A percentile compares a stretch with the other conserved stretches of the same genome.
Evolutionary conservation across 2,329 filamentous ascomycete genomes (phyloP).

Genomic region (Xylaria sp.): DNA sequence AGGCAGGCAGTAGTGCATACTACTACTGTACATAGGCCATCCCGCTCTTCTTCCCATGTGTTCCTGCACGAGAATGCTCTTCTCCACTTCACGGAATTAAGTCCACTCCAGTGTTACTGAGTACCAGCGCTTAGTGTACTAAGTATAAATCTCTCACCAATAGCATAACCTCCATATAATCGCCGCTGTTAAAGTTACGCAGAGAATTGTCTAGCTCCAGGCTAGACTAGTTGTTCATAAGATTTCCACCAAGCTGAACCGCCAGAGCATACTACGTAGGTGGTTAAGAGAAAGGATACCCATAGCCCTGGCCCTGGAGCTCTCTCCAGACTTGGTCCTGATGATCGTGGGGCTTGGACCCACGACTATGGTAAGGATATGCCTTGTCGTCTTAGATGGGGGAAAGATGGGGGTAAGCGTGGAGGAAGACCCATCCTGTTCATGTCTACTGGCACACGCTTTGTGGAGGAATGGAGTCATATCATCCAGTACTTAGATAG

Average conservation of each 20-base stretch:
- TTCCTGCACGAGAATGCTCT: constrained; percentile 16
- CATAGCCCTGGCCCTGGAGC: constrained; percentile 18
- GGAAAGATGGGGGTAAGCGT: constrained; percentile 36
- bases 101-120: constrained; percentile 3
- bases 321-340: constrained; percentile 33
- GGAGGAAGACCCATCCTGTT: constrained; percentile 28
- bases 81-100: constrained; percentile 31
- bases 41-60: constrained; percentile 12
- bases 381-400: constrained; percentile 32
- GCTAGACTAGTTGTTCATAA: neutral
- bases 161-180: neutral
- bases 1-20: neutral
- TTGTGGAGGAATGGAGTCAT: constrained; percentile 32
- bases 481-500: constrained; percentile 29
- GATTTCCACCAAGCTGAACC: constrained; percentile 2
- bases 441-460: constrained; percentile 24
- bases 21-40: neutral
- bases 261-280: neutral
- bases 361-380: constrained; percentile 16
- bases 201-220: constrained; percentile 12
- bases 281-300: neutral
- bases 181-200: neutral
- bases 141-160: neutral
- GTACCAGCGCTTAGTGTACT: neutral
- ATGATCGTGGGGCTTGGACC: constrained; percentile 22